phyloP scores from a whole-genome alignment of 129 eudicot species.

The Daucus carota region DNA sequence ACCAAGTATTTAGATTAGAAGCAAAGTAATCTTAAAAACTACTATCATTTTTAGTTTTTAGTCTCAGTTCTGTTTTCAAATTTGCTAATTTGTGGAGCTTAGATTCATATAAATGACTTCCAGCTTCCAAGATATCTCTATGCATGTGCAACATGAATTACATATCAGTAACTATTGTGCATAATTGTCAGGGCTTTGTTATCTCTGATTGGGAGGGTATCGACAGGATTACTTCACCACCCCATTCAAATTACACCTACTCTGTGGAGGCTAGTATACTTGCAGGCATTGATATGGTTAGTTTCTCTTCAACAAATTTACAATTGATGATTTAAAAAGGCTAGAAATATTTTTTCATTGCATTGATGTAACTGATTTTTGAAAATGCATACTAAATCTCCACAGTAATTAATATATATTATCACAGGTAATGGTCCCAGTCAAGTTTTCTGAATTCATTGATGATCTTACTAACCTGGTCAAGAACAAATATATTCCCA shows the following conservation, averaged over 20 bases:
- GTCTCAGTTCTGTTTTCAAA: neutral
- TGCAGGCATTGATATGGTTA: constrained; percentile 89
- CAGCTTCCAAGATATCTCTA: neutral
- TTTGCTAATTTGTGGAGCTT: neutral
- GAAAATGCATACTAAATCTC: constrained; percentile 16
- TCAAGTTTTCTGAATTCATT: constrained; percentile 63
- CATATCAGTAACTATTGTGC: neutral
- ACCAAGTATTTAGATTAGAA: neutral
- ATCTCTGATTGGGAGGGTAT: constrained; percentile 93
- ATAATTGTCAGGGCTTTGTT: constrained; percentile 56
- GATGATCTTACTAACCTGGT: constrained; percentile 60
- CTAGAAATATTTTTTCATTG: no score
- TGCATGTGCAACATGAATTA: neutral
- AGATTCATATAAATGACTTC: neutral
- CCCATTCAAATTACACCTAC: constrained; percentile 78
- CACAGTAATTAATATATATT: neutral
- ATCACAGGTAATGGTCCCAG: constrained; percentile 73
- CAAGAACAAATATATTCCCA: constrained; percentile 55
- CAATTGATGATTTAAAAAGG: neutral
- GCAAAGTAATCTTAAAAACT: neutral
- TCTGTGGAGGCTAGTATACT: constrained; percentile 58
- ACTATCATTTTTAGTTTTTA: neutral
- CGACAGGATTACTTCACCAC: constrained; percentile 77
- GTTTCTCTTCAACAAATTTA: neutral
- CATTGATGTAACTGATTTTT: neutral